Evolutionary conservation across 2,329 filamentous ascomycete genomes (phyloP).

Genomic region (Cladophialophora carrionii): DNA sequence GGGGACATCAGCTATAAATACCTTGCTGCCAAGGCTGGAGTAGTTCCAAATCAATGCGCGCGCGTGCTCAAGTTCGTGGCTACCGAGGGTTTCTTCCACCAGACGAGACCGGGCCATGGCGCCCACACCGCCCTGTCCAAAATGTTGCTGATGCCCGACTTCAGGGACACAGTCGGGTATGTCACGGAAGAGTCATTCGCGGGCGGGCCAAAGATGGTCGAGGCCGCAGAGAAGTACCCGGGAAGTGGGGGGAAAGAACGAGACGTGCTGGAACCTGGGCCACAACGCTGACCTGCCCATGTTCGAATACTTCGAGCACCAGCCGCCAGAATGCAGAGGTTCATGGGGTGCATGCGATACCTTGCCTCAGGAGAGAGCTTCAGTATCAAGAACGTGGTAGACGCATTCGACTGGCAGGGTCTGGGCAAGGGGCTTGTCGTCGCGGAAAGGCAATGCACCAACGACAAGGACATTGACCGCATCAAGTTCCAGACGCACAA

Average conservation of each 20-base stretch:
- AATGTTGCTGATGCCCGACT: constrained; percentile 44
- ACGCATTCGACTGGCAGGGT: constrained; percentile 34
- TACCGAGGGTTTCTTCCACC: constrained; percentile 40
- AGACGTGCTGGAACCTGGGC: constrained; percentile 42
- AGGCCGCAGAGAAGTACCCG: constrained; percentile 36
- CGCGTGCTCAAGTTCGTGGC: constrained; percentile 41
- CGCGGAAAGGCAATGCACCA: constrained; percentile 25
- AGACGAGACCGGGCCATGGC: constrained; percentile 43
- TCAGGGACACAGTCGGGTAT: constrained; percentile 59
- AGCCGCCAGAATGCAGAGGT: constrained; percentile 39
- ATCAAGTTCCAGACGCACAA: constrained; percentile 40
- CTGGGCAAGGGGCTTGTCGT: constrained; percentile 34
- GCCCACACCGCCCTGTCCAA: constrained; percentile 61
- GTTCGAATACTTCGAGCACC: constrained; percentile 42
- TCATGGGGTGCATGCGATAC: constrained; percentile 26
- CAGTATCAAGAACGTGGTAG: constrained; percentile 32
- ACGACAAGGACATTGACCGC: constrained; percentile 40
- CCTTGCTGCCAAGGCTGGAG: constrained; percentile 30
- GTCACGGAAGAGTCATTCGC: constrained; percentile 43
- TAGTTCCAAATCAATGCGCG: constrained; percentile 36
- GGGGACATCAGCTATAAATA: constrained; percentile 34
- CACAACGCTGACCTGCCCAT: constrained; percentile 39
- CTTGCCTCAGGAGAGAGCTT: constrained; percentile 24
- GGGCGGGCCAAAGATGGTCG: constrained; percentile 34
- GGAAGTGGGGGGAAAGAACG: constrained; percentile 31